phyloP scores from a whole-genome alignment of 345 rosid species.

The Citrus reticulata region DNA sequence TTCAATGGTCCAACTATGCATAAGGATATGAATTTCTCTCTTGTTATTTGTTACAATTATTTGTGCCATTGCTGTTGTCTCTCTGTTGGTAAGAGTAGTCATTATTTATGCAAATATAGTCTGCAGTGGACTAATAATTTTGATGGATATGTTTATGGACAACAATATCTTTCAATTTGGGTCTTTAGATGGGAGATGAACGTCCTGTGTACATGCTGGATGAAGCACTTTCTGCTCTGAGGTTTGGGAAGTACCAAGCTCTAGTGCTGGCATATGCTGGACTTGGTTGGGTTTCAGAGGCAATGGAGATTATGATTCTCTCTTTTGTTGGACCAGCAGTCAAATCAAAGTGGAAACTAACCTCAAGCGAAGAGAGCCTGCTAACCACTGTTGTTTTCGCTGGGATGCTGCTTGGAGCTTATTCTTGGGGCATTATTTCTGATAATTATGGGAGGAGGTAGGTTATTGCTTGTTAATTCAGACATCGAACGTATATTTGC shows the following conservation, averaged over 20 bases:
- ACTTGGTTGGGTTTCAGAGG: conserved; percentile 39
- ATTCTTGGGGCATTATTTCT: conserved; percentile 42
- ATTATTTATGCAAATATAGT: too few relatives aligned
- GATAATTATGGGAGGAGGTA: conserved; percentile 45
- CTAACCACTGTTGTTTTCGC: conserved; percentile 38
- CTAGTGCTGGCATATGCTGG: conserved; percentile 44
- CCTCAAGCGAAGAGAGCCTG: conserved; percentile 34
- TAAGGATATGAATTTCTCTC: too few relatives aligned
- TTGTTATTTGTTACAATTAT: too few relatives aligned
- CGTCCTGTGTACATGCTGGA: conserved; percentile 26
- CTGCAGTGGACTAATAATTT: not conserved
- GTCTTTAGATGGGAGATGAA: conserved; percentile 17
- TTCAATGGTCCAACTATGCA: too few relatives aligned
- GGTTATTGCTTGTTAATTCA: not conserved
- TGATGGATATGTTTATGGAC: not conserved
- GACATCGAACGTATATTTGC: too few relatives aligned
- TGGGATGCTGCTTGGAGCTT: conserved; percentile 51
- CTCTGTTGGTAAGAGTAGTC: too few relatives aligned
- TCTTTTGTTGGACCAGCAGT: conserved; percentile 48
- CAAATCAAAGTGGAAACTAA: conserved; percentile 38
- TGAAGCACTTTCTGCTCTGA: conserved; percentile 33
- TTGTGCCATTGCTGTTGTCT: too few relatives aligned
- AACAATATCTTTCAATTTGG: not conserved
- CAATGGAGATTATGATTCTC: conserved; percentile 53
- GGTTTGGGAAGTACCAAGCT: conserved; percentile 44